These are phyloP conservation scores for Chaetomium cochliodes DNA, from an alignment of 495 filamentous ascomycete species.

Conservation along the genomic window DNA sequence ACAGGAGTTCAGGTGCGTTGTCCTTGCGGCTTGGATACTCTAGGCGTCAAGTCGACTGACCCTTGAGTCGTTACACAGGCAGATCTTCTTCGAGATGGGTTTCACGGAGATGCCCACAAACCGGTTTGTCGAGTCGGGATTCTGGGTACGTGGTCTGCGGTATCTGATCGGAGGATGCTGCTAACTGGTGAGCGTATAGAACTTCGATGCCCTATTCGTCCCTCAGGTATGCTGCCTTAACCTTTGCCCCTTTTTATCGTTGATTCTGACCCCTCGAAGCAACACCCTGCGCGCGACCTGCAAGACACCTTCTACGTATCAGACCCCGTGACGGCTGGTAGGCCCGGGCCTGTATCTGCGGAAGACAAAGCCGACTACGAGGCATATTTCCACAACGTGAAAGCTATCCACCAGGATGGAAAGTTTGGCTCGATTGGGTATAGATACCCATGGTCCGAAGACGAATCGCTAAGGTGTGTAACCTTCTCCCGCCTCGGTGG, in stretches of 20 bases:
- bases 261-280: conserved; percentile 34
- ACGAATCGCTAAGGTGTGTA: conserved; percentile 65
- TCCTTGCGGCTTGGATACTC: not conserved
- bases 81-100: conserved; percentile 95
- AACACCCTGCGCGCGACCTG: conserved; percentile 92
- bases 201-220: conserved; percentile 95
- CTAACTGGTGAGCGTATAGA: conserved; percentile 38
- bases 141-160: conserved; percentile 55
- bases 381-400: conserved; percentile 81
- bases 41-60: not conserved
- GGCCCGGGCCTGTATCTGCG: conserved; percentile 54
- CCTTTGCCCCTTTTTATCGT: too few species aligned
- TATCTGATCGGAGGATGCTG: conserved; percentile 59
- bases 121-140: conserved; percentile 85
- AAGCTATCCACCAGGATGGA: conserved; percentile 75
- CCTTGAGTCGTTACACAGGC: conserved; percentile 43
- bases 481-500: not conserved
- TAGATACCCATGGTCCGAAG: conserved; percentile 84
- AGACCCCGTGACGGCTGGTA: conserved; percentile 74
- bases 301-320: conserved; percentile 99
- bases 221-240: conserved; percentile 55
- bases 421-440: conserved; percentile 94
- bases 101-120: conserved; percentile 84
- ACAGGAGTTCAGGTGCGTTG: conserved; percentile 64
- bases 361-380: conserved; percentile 77